These are phyloP conservation scores for Tuber aestivum DNA, from an alignment of 495 filamentous ascomycete genomes.

Conservation along the genomic window DNA sequence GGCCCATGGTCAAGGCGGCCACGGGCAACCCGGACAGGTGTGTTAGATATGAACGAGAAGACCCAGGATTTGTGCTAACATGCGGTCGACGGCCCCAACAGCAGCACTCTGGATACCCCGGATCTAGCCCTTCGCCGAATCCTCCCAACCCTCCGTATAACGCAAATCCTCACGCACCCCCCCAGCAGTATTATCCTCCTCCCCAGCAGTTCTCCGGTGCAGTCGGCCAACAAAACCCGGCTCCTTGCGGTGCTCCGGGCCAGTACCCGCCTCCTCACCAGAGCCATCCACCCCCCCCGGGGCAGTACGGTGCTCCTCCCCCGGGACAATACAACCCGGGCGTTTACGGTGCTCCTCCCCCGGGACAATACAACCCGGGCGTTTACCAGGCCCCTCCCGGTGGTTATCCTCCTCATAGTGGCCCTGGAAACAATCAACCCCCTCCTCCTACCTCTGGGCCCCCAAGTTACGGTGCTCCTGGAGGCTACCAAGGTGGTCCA, in stretches of 20 bases:
- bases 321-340: slow-evolving; percentile 24
- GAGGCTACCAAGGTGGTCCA: slow-evolving; percentile 20
- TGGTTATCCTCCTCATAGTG: slow-evolving; percentile 8
- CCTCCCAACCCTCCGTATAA: slow-evolving; percentile 31
- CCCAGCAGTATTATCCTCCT: slow-evolving; percentile 29
- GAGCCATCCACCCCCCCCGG: slow-evolving; percentile 39
- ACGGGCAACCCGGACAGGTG: neutral
- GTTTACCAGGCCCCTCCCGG: slow-evolving; percentile 12
- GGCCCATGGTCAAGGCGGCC: neutral
- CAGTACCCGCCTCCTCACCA: slow-evolving; percentile 23
- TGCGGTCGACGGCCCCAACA: slow-evolving; percentile 11
- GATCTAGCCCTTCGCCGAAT: neutral
- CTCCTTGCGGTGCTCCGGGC: slow-evolving; percentile 21
- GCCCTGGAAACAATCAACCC: slow-evolving; percentile 30
- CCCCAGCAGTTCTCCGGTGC: slow-evolving; percentile 35
- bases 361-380: slow-evolving; percentile 21
- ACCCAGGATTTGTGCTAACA: slow-evolving; percentile 13
- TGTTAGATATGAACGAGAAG: neutral
- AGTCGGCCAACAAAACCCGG: slow-evolving; percentile 29
- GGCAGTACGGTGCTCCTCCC: slow-evolving; percentile 41
- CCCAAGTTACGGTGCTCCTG: slow-evolving; percentile 7
- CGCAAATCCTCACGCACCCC: slow-evolving; percentile 18
- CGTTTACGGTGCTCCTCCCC: slow-evolving; percentile 24
- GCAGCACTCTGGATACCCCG: slow-evolving; percentile 22
- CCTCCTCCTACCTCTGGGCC: slow-evolving; percentile 20